Conservation (phyloP, 2,329 filamentous ascomycete species). For the Calonectria pseudoreteaudii region DNA sequence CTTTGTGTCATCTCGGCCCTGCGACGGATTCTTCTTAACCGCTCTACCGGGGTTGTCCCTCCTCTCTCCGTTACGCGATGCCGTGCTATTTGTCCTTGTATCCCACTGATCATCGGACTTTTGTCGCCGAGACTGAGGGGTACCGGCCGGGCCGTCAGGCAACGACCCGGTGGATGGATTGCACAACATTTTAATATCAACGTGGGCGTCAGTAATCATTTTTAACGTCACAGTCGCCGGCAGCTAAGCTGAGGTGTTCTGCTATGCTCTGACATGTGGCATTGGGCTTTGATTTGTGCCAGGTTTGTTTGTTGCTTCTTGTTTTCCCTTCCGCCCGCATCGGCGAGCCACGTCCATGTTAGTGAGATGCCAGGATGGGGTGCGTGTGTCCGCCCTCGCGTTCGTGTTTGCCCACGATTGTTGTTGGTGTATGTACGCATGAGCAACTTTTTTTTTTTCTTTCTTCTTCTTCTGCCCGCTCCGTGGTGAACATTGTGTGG, state of each 20-base stretch:
- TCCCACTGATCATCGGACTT: conserved; percentile 1
- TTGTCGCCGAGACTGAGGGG: conserved; percentile 15
- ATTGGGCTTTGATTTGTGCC: conserved; percentile 3
- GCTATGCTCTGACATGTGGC: conserved; percentile 9
- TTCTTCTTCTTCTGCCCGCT: neutral
- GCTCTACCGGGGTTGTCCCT: conserved; percentile 9
- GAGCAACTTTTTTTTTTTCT: conserved; percentile 12
- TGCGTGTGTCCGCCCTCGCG: conserved; percentile 22
- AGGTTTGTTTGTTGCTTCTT: conserved; percentile 9
- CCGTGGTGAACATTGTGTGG: conserved; percentile 27
- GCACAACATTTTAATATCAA: conserved; percentile 10
- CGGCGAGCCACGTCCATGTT: conserved; percentile 14
- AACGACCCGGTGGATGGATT: conserved; percentile 3
- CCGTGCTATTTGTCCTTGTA: conserved; percentile 16
- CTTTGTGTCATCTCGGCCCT: conserved; percentile 26
- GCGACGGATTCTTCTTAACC: conserved; percentile 17
- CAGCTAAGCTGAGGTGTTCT: neutral
- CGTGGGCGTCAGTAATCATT: neutral
- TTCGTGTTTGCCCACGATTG: conserved; percentile 29
- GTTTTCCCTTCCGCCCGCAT: neutral
- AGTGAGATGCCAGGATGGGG: conserved; percentile 10
- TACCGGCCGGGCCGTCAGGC: conserved; percentile 6
- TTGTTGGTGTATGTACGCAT: conserved; percentile 15
- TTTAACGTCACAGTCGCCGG: neutral
- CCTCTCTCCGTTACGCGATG: conserved; percentile 14